Evolutionary conservation across 768 basidiomycete genomes (phyloP), one percentile per base, ranked within the genome.

Genomic region (Sporobolomyces roseus): DNA sequence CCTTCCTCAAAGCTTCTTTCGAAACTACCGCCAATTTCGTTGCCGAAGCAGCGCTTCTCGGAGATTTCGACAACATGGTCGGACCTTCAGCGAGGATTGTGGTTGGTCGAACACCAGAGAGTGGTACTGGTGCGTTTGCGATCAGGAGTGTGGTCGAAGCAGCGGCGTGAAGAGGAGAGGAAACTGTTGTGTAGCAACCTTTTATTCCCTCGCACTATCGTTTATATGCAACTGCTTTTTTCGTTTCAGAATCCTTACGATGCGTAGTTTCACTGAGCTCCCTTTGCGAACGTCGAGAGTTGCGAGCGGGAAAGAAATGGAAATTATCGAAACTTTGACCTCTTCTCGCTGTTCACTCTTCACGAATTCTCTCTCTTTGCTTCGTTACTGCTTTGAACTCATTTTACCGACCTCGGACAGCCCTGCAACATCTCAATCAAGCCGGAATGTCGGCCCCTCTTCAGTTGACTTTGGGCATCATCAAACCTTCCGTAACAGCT

Each of bases 71-170:
- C 78, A 88, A 93, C 76, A 82, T 97, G 72, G 85, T 69, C 36
- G 59, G 63, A 1, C 94, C 94, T 3, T 93, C 93, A 7, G 89
- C 91, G 1, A 91, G 87, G 77, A 88, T 99, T 78, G 93, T 97
- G 36, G 74, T 96, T 66, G 94, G 94, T 49, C 84, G 88, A 70
- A 90, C 92, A 13, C 90, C 85, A 77, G 80, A 82, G 59, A 91
- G 88, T n/a, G 94, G 94, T n/a, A 98, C 94, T 29, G 96, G 93
- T 7, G 86, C 86, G 38, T 99, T 98, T 75, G 93, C 92, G 77
- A 84, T 98, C 46, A 50, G 69, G 14, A 32, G 27, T 7, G 64
- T 70, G 5, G 69, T 70, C 19, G 64, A 65, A 48, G 61, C 69
- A 19, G 51, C 60, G 19, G 66, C 53, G n/a, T 61, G 43, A 61